phyloP scores from a whole-genome alignment of 2,329 filamentous ascomycete genomes.

The Dendrostoma leiphaemia region DNA sequence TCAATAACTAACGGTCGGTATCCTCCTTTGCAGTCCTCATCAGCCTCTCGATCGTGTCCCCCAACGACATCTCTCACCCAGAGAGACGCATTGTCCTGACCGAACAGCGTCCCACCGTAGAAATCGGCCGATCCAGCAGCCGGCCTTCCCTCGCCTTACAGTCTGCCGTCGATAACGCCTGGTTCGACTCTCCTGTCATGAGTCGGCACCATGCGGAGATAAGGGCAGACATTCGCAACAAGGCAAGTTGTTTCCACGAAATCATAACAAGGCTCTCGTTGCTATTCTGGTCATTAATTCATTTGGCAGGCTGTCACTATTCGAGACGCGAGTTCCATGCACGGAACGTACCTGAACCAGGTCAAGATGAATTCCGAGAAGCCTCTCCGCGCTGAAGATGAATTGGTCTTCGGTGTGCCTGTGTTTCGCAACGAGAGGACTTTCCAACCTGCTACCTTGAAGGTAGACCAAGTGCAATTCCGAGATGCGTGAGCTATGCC shows the following conservation, averaged over 20 bases:
- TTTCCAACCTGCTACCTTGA: constrained; percentile 27
- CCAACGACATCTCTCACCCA: constrained; percentile 10
- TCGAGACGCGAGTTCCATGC: constrained; percentile 47
- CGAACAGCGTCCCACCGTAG: constrained; percentile 26
- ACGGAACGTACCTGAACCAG: constrained; percentile 50
- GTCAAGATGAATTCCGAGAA: constrained; percentile 22
- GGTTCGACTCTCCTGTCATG: constrained; percentile 71
- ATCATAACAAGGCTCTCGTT: neutral
- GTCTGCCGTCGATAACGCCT: constrained; percentile 52
- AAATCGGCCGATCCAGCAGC: constrained; percentile 46
- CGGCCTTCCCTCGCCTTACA: constrained; percentile 28
- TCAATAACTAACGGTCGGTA: neutral
- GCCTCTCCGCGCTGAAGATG: constrained; percentile 33
- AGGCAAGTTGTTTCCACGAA: constrained; percentile 35
- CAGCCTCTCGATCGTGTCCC: constrained; percentile 19
- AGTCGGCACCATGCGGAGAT: constrained; percentile 65
- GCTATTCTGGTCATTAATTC: constrained; percentile 29
- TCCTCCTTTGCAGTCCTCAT: constrained; percentile 23
- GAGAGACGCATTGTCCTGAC: constrained; percentile 29
- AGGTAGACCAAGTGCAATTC: constrained; percentile 23
- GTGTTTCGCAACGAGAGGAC: constrained; percentile 33
- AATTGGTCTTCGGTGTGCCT: constrained; percentile 37
- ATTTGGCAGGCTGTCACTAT: constrained; percentile 41
- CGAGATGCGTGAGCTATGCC: constrained; percentile 19
- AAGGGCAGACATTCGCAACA: constrained; percentile 38